phyloP scores from a whole-genome alignment of 2,329 filamentous ascomycete species.

The Penicillium sp. region DNA sequence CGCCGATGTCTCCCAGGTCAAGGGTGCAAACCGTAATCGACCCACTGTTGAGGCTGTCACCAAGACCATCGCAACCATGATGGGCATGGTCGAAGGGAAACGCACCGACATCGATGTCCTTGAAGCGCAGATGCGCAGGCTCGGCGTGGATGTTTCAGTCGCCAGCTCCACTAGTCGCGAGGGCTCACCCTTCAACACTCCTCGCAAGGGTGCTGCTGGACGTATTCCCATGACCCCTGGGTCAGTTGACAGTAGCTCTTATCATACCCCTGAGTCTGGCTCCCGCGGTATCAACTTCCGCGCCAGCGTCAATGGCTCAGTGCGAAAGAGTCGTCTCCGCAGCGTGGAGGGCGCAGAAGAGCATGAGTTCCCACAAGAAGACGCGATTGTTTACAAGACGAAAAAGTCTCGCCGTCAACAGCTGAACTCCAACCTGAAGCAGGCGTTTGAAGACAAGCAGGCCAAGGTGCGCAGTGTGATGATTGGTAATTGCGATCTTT shows the following conservation, averaged over 20 bases:
- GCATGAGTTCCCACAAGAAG: constrained; percentile 29
- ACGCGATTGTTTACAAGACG: constrained; percentile 37
- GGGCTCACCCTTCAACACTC: constrained; percentile 42
- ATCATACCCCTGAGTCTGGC: constrained; percentile 46
- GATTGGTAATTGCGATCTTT: constrained; percentile 26
- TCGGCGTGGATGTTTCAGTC: constrained; percentile 53
- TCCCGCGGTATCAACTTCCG: constrained; percentile 35
- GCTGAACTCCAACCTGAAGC: constrained; percentile 38
- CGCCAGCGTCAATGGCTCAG: constrained; percentile 38
- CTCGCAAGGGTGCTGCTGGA: constrained; percentile 31
- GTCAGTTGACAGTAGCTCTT: constrained; percentile 40
- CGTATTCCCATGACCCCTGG: constrained; percentile 41
- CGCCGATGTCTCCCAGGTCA: constrained; percentile 56
- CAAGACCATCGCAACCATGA: constrained; percentile 91
- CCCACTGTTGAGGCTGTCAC: constrained; percentile 92
- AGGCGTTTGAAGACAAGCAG: constrained; percentile 37
- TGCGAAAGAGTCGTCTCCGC: constrained; percentile 34
- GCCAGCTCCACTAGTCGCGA: constrained; percentile 33
- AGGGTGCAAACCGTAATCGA: constrained; percentile 52
- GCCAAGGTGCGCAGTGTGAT: constrained; percentile 35
- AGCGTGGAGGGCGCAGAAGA: constrained; percentile 31
- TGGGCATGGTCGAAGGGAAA: constrained; percentile 84
- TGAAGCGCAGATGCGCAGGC: constrained; percentile 79
- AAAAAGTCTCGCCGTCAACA: constrained; percentile 40
- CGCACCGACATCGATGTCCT: constrained; percentile 88